Conservation (phyloP, 805 yeast species). For the Ogataea haglerorum region DNA sequence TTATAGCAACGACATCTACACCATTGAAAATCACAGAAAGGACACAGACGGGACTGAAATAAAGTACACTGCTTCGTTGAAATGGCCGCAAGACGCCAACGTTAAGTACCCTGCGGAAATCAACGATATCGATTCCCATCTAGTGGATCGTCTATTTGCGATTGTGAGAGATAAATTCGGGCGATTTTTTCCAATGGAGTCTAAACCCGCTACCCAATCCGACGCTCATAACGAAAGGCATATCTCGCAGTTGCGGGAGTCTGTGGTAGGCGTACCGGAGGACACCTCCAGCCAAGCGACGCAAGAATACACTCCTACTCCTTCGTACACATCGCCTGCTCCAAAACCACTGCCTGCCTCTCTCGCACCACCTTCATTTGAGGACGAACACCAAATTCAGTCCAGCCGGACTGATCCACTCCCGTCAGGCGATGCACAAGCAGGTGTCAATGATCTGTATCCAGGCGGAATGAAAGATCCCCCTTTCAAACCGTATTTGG, state of each 20-base stretch:
- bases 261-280: background rate
- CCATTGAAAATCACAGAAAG: background rate
- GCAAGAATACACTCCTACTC: background rate
- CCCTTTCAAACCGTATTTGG: conserved; percentile 39
- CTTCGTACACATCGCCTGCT: conserved; percentile 4
- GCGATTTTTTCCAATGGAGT: background rate
- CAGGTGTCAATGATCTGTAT: conserved; percentile 51
- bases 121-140: background rate
- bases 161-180: conserved; percentile 3
- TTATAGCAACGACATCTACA: background rate
- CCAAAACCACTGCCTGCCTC: conserved; percentile 21
- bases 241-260: background rate
- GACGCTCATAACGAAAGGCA: no score
- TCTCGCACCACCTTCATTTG: conserved; percentile 48
- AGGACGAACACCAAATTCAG: conserved; percentile 46
- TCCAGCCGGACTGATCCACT: conserved; percentile 5
- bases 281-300: background rate
- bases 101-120: conserved; percentile 3
- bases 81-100: background rate
- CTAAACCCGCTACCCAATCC: background rate
- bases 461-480: conserved; percentile 44
- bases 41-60: conserved; percentile 1
- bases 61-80: background rate
- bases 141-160: background rate
- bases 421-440: conserved; percentile 16